phyloP scores from a whole-genome alignment of 83 land plant genomes.

The Picea mariana region DNA sequence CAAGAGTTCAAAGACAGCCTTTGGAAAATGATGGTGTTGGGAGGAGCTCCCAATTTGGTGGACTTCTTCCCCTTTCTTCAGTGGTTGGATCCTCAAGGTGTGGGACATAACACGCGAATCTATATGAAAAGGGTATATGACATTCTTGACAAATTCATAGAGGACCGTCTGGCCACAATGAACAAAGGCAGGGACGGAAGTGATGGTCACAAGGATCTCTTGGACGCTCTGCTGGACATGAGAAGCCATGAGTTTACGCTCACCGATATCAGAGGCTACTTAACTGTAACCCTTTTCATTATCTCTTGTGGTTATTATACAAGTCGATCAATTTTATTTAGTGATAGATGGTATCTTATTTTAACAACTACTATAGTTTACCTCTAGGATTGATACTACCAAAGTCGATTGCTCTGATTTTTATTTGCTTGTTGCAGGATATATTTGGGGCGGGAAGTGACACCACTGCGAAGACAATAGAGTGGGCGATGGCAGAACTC shows the following conservation, averaged over 20 bases:
- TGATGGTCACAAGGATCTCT: not conserved
- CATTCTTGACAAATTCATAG: not conserved
- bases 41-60: not conserved
- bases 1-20: not conserved
- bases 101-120: not conserved
- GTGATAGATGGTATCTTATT: no score
- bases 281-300: not conserved
- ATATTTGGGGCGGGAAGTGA: not conserved
- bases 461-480: not conserved
- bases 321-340: no score
- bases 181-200: no score
- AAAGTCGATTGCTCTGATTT: no score
- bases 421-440: not conserved
- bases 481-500: slow-evolving; percentile 8
- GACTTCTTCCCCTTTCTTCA: slow-evolving; percentile 5
- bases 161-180: not conserved
- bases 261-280: not conserved
- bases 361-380: no score
- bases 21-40: not conserved
- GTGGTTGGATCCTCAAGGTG: not conserved
- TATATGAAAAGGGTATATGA: not conserved
- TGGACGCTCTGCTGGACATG: not conserved
- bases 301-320: no score
- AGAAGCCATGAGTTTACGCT: not conserved
- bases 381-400: no score